Conservation (phyloP, 495 filamentous ascomycete species). For the Hypoxylon trugodes region DNA sequence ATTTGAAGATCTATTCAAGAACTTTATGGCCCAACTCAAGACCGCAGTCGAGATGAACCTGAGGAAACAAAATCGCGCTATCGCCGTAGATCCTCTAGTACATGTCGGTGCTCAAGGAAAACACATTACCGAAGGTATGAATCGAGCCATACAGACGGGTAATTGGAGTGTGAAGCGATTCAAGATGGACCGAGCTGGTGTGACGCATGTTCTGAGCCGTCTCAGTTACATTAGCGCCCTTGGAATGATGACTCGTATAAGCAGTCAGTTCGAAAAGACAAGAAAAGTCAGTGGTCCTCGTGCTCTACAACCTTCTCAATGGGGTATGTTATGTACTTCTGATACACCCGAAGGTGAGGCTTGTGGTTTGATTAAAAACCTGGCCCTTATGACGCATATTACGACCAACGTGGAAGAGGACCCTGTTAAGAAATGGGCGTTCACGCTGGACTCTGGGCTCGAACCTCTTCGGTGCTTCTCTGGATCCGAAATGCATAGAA, state of each 20-base stretch:
- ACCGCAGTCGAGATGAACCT: constrained; percentile 91
- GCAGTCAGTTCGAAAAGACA: constrained; percentile 98
- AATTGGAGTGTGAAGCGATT: constrained; percentile 98
- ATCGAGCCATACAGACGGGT: constrained; percentile 91
- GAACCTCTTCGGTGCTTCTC: constrained; percentile 68
- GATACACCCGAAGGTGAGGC: constrained; percentile 99
- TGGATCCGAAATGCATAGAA: constrained; percentile 82
- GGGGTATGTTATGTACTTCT: constrained; percentile 95
- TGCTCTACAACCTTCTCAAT: constrained; percentile 95
- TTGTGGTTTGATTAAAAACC: constrained; percentile 96
- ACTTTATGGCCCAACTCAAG: constrained; percentile 86
- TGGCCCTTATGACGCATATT: constrained; percentile 99
- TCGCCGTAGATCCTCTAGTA: constrained; percentile 83
- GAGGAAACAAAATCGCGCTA: constrained; percentile 85
- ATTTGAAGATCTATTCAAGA: constrained; percentile 98
- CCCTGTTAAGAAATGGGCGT: constrained; percentile 81
- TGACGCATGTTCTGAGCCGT: constrained; percentile 94
- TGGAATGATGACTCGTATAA: constrained; percentile 99
- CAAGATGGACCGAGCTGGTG: constrained; percentile 96
- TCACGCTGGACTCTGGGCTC: constrained; percentile 71
- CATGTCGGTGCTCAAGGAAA: constrained; percentile 79
- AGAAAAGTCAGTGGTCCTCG: constrained; percentile 94
- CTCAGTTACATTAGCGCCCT: constrained; percentile 96
- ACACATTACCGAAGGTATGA: constrained; percentile 88
- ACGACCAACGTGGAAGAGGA: constrained; percentile 94